Percentiles rank a stretch among this genome's conserved stretches.
These are phyloP conservation scores for Boletales sp. DNA, from an alignment of 768 basidiomycete genomes.

Conservation along the genomic window DNA sequence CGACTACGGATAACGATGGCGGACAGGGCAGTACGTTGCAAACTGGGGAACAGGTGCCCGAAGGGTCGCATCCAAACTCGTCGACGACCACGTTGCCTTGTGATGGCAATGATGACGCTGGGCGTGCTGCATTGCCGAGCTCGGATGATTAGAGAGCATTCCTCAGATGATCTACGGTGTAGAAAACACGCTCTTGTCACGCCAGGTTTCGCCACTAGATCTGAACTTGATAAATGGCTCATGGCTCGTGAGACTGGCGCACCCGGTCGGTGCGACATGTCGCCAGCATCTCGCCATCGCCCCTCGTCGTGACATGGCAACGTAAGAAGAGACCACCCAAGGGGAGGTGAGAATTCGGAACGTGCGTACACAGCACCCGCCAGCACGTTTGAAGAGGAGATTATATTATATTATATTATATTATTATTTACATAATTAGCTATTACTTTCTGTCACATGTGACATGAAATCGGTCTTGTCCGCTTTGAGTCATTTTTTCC, in stretches of 20 bases:
- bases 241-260: constrained; percentile 10
- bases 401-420: constrained; percentile 1
- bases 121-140: constrained; percentile 1
- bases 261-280: neutral
- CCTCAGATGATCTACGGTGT: constrained; percentile 13
- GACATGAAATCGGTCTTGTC: constrained; percentile 26
- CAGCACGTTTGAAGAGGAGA: neutral
- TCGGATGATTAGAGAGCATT: constrained; percentile 11
- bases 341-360: constrained; percentile 9
- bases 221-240: neutral
- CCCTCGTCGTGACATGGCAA: neutral
- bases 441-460: constrained; percentile 18
- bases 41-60: constrained; percentile 4
- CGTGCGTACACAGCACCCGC: constrained; percentile 10
- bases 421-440: neutral
- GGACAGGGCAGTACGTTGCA: neutral
- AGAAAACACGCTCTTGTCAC: too few relatives aligned
- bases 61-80: constrained; percentile 9
- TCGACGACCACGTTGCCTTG: constrained; percentile 2
- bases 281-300: constrained; percentile 10
- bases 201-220: neutral
- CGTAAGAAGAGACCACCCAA: neutral
- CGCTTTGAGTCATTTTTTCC: constrained; percentile 32
- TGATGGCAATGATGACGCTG: constrained; percentile 9
- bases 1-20: constrained; percentile 5